Evolutionary conservation across 768 basidiomycete genomes (phyloP).

Genomic region (Suillus bovinus): DNA sequence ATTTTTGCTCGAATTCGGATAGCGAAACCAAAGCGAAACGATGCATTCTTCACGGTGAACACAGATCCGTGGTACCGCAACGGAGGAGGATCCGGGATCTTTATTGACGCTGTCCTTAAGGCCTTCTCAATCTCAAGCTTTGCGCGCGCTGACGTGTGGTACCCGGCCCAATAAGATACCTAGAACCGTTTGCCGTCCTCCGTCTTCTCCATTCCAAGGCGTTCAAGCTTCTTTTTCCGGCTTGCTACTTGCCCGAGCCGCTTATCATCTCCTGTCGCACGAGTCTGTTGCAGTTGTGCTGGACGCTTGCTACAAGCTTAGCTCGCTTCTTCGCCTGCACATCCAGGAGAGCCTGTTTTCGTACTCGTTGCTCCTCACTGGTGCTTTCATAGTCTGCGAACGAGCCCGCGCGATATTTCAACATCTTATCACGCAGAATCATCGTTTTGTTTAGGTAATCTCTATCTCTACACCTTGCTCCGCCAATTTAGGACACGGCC

Average conservation of each 20-base stretch:
- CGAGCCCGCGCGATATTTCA: slow-evolving; percentile 60
- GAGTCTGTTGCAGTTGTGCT: slow-evolving; percentile 50
- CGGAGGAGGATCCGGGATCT: slow-evolving; percentile 31
- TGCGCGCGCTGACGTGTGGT: slow-evolving; percentile 32
- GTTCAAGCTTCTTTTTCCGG: slow-evolving; percentile 57
- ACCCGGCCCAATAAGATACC: slow-evolving; percentile 52
- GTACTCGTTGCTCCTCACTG: slow-evolving; percentile 45
- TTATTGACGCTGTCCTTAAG: slow-evolving; percentile 29
- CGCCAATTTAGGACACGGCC: too few species aligned
- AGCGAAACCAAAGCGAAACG: slow-evolving; percentile 38
- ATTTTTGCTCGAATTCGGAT: slow-evolving; percentile 27
- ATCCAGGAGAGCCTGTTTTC: slow-evolving; percentile 46
- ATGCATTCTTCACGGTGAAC: slow-evolving; percentile 32
- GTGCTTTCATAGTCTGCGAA: slow-evolving; percentile 50
- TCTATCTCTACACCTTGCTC: too few species aligned
- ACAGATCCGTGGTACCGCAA: slow-evolving; percentile 36
- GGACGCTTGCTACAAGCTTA: slow-evolving; percentile 56
- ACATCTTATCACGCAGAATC: slow-evolving; percentile 51
- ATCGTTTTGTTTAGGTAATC: too few species aligned
- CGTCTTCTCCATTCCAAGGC: slow-evolving; percentile 13
- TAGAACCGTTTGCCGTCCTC: slow-evolving; percentile 52
- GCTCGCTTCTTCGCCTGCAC: slow-evolving; percentile 44
- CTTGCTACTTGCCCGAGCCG: slow-evolving; percentile 51
- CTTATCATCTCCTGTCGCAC: slow-evolving; percentile 63
- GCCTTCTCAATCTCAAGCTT: slow-evolving; percentile 38